Percentiles rank a stretch among this genome's conserved stretches.
phyloP scores from a whole-genome alignment of 1,139 yeast genomes.

The Magnusiomyces magnusii region DNA sequence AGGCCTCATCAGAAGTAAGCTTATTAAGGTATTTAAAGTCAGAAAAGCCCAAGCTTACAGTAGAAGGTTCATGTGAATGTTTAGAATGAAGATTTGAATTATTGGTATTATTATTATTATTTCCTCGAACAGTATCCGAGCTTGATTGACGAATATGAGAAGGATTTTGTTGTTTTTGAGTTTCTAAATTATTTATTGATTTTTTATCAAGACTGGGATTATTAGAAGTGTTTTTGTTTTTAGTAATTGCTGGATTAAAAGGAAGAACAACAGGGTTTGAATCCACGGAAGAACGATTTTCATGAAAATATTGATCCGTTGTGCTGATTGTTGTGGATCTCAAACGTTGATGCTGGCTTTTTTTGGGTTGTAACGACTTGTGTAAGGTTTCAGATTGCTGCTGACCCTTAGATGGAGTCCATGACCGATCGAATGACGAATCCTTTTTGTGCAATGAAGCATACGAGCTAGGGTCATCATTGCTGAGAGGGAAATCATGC shows the following conservation, averaged over 20 bases:
- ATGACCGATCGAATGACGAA: slow-evolving; percentile 26
- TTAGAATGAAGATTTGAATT: neutral
- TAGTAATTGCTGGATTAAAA: neutral
- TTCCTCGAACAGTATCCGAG: slow-evolving; percentile 13
- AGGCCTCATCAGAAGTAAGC: slow-evolving; percentile 6
- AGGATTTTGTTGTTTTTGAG: slow-evolving; percentile 8
- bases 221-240: neutral
- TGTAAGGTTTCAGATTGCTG: slow-evolving; percentile 9
- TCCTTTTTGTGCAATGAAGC: slow-evolving; percentile 8
- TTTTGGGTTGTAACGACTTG: slow-evolving; percentile 8
- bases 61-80: slow-evolving; percentile 10
- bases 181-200: slow-evolving; percentile 10
- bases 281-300: neutral
- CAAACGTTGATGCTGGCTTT: slow-evolving; percentile 1
- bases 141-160: slow-evolving; percentile 13
- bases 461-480: neutral
- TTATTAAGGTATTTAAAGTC: slow-evolving; percentile 14
- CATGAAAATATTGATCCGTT: neutral
- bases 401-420: slow-evolving; percentile 14
- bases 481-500: slow-evolving; percentile 5
- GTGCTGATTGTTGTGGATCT: neutral
- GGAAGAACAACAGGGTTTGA: neutral
- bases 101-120: too few relatives aligned
- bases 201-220: neutral
- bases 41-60: slow-evolving; percentile 12